phyloP scores from a whole-genome alignment of 345 rosid genomes.

The Brassica napus region DNA sequence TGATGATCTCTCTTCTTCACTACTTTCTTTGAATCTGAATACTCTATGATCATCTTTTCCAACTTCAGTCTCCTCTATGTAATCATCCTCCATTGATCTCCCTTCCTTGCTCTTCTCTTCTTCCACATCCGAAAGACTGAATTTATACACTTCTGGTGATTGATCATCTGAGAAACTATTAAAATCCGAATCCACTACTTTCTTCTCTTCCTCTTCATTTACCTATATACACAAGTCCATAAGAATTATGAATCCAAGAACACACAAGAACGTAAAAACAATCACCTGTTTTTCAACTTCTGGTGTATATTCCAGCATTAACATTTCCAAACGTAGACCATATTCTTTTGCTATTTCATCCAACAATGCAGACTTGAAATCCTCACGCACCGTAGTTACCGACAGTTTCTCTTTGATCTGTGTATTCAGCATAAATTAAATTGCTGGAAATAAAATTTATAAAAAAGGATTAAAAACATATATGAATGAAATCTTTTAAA shows the following conservation, averaged over 20 bases:
- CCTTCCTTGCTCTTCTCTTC: slow-evolving; percentile 27
- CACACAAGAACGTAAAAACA: not conserved
- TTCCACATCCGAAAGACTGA: slow-evolving; percentile 21
- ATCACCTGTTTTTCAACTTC: slow-evolving; percentile 34
- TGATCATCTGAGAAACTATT: slow-evolving; percentile 6
- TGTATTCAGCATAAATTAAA: not conserved
- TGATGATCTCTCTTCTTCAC: slow-evolving; percentile 30
- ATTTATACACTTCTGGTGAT: slow-evolving; percentile 20
- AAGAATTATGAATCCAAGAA: not conserved
- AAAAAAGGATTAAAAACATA: not conserved
- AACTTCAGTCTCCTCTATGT: slow-evolving; percentile 28
- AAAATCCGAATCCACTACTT: not conserved
- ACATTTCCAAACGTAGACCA: slow-evolving; percentile 44
- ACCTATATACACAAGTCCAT: slow-evolving; percentile 19
- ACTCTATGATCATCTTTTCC: slow-evolving; percentile 31
- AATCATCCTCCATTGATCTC: slow-evolving; percentile 21
- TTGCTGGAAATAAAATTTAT: not conserved
- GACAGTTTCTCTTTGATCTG: slow-evolving; percentile 63
- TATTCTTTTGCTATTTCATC: slow-evolving; percentile 57
- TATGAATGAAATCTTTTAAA: not conserved
- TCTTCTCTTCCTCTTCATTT: slow-evolving; percentile 33
- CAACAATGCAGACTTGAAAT: slow-evolving; percentile 49
- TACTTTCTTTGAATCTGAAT: slow-evolving; percentile 33
- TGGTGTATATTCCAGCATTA: slow-evolving; percentile 56
- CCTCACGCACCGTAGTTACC: slow-evolving; percentile 47